These are phyloP conservation scores for Lentinula detonsa DNA, from an alignment of 768 basidiomycete genomes.

Conservation along the genomic window DNA sequence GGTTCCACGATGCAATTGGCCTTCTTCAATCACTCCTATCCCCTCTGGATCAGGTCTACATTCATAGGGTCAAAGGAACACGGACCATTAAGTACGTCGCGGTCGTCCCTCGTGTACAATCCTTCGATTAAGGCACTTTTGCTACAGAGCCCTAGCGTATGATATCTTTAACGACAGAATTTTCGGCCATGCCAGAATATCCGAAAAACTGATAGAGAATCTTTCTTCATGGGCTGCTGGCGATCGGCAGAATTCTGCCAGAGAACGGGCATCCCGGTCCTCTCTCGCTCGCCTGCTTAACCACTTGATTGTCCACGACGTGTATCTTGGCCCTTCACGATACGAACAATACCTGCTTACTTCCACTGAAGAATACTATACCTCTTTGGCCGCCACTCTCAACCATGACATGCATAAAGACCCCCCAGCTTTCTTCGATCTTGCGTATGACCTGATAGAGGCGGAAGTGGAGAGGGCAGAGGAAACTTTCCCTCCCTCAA, in stretches of 20 bases:
- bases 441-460: constrained; percentile 36
- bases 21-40: constrained; percentile 60
- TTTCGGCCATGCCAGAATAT: constrained; percentile 41
- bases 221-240: constrained; percentile 45
- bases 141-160: constrained; percentile 51
- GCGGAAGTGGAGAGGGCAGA: constrained; percentile 55
- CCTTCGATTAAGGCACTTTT: not conserved
- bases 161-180: constrained; percentile 43
- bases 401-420: constrained; percentile 30
- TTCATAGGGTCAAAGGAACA: constrained; percentile 32
- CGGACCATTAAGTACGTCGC: constrained; percentile 39
- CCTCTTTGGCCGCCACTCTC: constrained; percentile 37
- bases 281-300: constrained; percentile 37
- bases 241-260: constrained; percentile 37
- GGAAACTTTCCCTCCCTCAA: constrained; percentile 43
- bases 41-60: constrained; percentile 66
- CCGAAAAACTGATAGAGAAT: constrained; percentile 34
- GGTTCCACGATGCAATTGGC: constrained; percentile 65
- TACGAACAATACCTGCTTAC: constrained; percentile 55
- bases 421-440: constrained; percentile 49
- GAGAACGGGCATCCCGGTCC: not conserved
- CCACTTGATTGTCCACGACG: constrained; percentile 50
- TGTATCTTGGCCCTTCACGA: constrained; percentile 34
- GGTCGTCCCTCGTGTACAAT: not conserved
- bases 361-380: constrained; percentile 47